Conservation (phyloP, 2,329 filamentous ascomycete species). For the Zymoseptoria brevis region DNA sequence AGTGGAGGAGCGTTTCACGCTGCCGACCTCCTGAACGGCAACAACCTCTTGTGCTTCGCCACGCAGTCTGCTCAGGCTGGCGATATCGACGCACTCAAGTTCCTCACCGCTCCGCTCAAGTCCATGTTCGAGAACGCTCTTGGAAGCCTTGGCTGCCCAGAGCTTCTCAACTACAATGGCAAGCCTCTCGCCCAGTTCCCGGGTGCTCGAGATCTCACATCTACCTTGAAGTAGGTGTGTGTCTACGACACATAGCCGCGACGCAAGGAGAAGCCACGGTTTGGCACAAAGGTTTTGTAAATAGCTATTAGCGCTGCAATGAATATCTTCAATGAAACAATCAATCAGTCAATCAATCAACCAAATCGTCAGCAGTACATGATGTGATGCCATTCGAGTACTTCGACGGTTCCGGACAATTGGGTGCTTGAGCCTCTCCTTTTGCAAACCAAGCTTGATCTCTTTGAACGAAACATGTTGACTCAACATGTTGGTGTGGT, state of each 20-base stretch:
- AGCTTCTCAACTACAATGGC: background rate
- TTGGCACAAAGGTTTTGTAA: background rate
- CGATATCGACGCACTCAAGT: constrained; percentile 7
- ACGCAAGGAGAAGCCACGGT: background rate
- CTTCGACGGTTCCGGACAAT: too few species aligned
- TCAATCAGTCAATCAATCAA: too few species aligned
- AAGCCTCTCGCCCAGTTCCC: background rate
- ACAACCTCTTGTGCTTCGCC: constrained; percentile 15
- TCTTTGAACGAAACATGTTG: too few species aligned
- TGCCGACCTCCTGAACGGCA: constrained; percentile 10
- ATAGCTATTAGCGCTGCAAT: background rate
- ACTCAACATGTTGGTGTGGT: too few species aligned
- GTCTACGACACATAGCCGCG: too few species aligned
- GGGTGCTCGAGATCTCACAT: background rate
- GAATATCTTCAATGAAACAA: background rate
- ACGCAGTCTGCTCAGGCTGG: constrained; percentile 9
- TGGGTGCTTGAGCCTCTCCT: too few species aligned
- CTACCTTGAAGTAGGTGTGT: background rate
- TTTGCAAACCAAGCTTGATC: too few species aligned
- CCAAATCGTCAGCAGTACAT: too few species aligned
- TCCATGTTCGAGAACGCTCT: background rate
- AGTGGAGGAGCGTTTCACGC: constrained; percentile 36
- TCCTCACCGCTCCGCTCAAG: constrained; percentile 7
- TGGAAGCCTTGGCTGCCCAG: background rate
- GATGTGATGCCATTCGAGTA: too few species aligned